phyloP scores from a whole-genome alignment of 768 basidiomycete genomes.

The Pilatotrama ljubarskyi region DNA sequence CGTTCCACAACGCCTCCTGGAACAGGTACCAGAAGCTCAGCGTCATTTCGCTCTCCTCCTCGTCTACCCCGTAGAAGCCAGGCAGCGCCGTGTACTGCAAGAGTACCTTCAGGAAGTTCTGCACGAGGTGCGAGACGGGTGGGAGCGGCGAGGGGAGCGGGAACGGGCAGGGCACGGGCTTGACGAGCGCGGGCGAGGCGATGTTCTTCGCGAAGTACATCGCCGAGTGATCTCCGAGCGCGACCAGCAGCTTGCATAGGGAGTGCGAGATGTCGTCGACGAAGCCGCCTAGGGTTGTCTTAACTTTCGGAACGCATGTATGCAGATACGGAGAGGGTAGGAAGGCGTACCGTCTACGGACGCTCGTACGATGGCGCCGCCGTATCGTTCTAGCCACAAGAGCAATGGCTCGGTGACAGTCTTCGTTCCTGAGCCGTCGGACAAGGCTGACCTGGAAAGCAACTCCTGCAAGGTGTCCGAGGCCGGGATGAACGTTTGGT shows the following conservation, averaged over 20 bases:
- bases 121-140: conserved; percentile 38
- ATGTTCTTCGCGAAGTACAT: conserved; percentile 73
- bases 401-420: conserved; percentile 84
- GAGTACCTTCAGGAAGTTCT: conserved; percentile 69
- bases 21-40: conserved; percentile 89
- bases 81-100: conserved; percentile 72
- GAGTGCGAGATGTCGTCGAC: conserved; percentile 64
- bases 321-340: background rate
- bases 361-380: conserved; percentile 46
- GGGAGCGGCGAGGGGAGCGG: conserved; percentile 19
- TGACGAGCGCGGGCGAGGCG: conserved; percentile 42
- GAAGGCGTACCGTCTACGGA: conserved; percentile 37
- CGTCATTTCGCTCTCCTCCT: conserved; percentile 86
- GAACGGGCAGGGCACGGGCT: conserved; percentile 23
- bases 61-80: conserved; percentile 79
- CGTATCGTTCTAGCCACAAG: conserved; percentile 68
- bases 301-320: background rate
- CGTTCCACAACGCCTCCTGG: conserved; percentile 82
- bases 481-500: conserved; percentile 59
- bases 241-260: conserved; percentile 77
- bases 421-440: conserved; percentile 65
- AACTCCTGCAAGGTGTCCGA: conserved; percentile 79
- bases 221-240: conserved; percentile 85
- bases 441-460: conserved; percentile 69
- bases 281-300: conserved; percentile 37